Base-by-base conservation (phyloP, 208 protist genomes). In the Trypanosoma avium region DNA sequence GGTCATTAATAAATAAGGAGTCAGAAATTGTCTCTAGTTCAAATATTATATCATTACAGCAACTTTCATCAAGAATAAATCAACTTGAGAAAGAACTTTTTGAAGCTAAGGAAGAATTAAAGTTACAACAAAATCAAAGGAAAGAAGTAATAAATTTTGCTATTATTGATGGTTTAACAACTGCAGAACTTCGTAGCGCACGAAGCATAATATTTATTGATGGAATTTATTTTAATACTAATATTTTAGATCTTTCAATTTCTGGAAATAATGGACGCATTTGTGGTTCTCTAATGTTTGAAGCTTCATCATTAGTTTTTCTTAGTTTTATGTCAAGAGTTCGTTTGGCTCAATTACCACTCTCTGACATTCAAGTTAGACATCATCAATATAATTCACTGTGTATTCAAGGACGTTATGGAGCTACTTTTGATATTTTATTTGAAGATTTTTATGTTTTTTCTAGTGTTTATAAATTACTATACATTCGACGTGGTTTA, bases 121-220 rank as follows among this genome's bases (percentile, higher is more conserved):
- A 46, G 15, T 15, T 6, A 0, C 26, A 63, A 36, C 42, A 61
- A 29, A 17, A 4, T 33, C 26, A 30, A 29, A 49, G 27, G 46
- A 42, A 30, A 30, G 35, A 67, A n/a, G 24, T 7, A 27, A 7
- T 62, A 22, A 49, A 50, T 4, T 43, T 47, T 27, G 55, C n/a
- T 36, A 7, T 19, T 17, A 22, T 57, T 36, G 45, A 67, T n/a
- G 52, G 49, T 17, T 17, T 79, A 33, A 60, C 61, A 2, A 61
- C 32, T 2, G 33, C 46, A 17, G 65, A 74, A 15, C 47, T 79
- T 6, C 33, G 59, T 22, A 48, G 19, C 30, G 58, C 67, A n/a
- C 53, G 36, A 52, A 70, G 54, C 22, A 70, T 79, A 35, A 47
- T 70, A 38, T 79, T 79, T 70, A 35, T 67, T n/a, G 48, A 73